phyloP scores from a whole-genome alignment of 2,329 filamentous ascomycete genomes.

The Apiospora arundinis region DNA sequence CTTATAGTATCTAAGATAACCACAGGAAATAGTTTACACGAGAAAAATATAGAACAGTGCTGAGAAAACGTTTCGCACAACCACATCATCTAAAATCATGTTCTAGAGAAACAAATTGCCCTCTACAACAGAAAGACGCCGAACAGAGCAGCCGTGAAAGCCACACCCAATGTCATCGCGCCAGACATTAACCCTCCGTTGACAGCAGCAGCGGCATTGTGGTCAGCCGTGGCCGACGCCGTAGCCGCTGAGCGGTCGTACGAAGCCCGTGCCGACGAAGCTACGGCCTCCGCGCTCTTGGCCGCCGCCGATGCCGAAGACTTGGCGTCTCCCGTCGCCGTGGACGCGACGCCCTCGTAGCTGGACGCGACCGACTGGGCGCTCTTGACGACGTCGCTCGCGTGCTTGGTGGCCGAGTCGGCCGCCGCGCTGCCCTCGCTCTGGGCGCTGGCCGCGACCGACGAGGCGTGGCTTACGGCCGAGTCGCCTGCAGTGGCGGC shows the following conservation, averaged over 20 bases:
- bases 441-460: slow-evolving; percentile 25
- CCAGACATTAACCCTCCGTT: not conserved
- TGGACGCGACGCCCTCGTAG: slow-evolving; percentile 28
- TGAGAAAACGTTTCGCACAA: too few species aligned
- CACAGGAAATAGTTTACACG: too few species aligned
- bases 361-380: slow-evolving; percentile 33
- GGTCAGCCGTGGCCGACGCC: not conserved
- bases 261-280: not conserved
- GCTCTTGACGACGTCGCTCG: slow-evolving; percentile 29
- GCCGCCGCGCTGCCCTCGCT: slow-evolving; percentile 28
- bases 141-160: not conserved
- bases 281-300: not conserved
- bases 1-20: too few species aligned
- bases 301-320: slow-evolving; percentile 23
- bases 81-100: not conserved
- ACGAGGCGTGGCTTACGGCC: slow-evolving; percentile 28
- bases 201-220: not conserved
- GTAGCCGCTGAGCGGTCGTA: not conserved
- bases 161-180: not conserved
- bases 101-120: too few species aligned
- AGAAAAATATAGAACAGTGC: too few species aligned
- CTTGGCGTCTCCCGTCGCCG: slow-evolving; percentile 28
- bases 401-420: slow-evolving; percentile 27
- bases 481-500: slow-evolving; percentile 27
- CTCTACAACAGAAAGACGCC: not conserved